A percentile compares a stretch with the other conserved stretches of the same genome.
Evolutionary conservation across 2,329 filamentous ascomycete genomes (phyloP).

Genomic region (Myriosclerotinia curreyana): DNA sequence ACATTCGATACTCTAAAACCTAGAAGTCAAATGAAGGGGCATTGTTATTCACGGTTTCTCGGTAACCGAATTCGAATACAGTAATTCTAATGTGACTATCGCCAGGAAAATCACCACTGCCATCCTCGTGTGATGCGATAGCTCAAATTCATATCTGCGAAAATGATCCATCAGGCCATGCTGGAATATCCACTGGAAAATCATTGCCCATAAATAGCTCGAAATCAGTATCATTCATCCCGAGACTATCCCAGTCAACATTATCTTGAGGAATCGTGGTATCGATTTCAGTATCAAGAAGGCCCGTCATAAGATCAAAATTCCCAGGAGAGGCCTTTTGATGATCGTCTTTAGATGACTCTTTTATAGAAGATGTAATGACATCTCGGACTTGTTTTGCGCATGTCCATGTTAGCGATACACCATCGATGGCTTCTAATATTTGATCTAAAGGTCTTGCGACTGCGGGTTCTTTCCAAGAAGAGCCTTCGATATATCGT

Average conservation of each 20-base stretch:
- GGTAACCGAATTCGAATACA: neutral
- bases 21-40: neutral
- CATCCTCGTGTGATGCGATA: neutral
- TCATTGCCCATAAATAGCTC: slow-evolving; percentile 22
- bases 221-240: slow-evolving; percentile 21
- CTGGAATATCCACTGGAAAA: slow-evolving; percentile 15
- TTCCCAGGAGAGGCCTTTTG: slow-evolving; percentile 25
- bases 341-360: neutral
- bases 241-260: slow-evolving; percentile 23
- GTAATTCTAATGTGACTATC: neutral
- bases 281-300: slow-evolving; percentile 15
- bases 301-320: slow-evolving; percentile 29
- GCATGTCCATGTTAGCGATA: slow-evolving; percentile 50
- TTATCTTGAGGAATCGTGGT: slow-evolving; percentile 7
- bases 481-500: slow-evolving; percentile 41
- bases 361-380: slow-evolving; percentile 31
- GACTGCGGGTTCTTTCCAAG: slow-evolving; percentile 47
- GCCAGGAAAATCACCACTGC: neutral
- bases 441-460: slow-evolving; percentile 49
- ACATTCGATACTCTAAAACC: neutral
- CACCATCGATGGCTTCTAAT: slow-evolving; percentile 50
- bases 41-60: too few species aligned
- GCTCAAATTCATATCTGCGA: neutral
- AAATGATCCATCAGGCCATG: slow-evolving; percentile 9
- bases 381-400: slow-evolving; percentile 45